Base-by-base conservation (phyloP, 2,329 filamentous ascomycete species). In the Alternaria triticina region DNA sequence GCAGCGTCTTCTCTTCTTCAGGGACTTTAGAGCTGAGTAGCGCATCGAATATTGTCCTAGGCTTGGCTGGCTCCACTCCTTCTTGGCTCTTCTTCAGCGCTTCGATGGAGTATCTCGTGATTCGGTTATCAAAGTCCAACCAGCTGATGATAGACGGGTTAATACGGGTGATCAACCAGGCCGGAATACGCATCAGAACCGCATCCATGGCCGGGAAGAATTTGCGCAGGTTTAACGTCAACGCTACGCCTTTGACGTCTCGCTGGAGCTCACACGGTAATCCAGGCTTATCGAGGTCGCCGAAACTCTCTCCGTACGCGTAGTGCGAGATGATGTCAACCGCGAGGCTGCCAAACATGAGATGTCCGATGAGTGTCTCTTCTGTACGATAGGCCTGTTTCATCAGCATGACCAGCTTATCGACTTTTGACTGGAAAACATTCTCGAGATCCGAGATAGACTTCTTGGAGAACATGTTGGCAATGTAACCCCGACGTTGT, bases 391-490 rank as follows among this genome's bases (percentile, higher is more conserved):
- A 15, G 56, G 58, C 46, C 51, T 54, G 5, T 9, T 54, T 47
- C n/a, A 64, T 25, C 22, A 20, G 47, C 20, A 23, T 56, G 6
- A 68, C 54, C 5, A 68, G 17, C n/a, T 46, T 30, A 7, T 57
- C 43, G 6, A 70, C 54, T 27, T 56, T 61, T 5, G 56, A 23
- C 58, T 60, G 64, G 47, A 78, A 71, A 20, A 66, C 36, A 1
- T 69, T 65, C 45, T 75, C 72, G 2, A 76, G 51, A 5, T 46
- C 40, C 0, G 40, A 56, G 27, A 77, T 66, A 2, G 62, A 57
- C n/a, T 58, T 58, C 23, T 67, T 69, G 8, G 74, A 76, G 60
- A 79, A 77, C 66, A 76, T 71, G 2, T 52, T 66, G 45, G 67
- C 57, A 10, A 79, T 51, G 2, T 72, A 69, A 4, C 46, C 57